Evolutionary conservation across 192 early-diverging fungal genomes (phyloP).

Genomic region (Rhizophagus prolifer): DNA sequence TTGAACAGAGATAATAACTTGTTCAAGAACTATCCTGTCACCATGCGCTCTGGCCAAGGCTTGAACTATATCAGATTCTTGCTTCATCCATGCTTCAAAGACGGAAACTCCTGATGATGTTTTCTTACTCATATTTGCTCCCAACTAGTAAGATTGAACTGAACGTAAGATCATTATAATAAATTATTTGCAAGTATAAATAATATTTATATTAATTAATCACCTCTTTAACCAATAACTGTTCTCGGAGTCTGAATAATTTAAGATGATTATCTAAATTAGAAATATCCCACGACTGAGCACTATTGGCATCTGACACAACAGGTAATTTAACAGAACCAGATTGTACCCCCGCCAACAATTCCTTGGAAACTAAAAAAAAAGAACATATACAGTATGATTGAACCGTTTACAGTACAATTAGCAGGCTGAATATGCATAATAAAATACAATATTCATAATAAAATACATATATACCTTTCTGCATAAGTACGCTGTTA

Average conservation of each 20-base stretch:
- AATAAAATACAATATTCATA: not conserved
- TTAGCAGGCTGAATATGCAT: not conserved
- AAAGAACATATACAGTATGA: not conserved
- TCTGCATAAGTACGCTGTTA: slow-evolving; percentile 75
- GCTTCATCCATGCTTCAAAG: slow-evolving; percentile 78
- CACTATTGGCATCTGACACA: slow-evolving; percentile 40
- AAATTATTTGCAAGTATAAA: not conserved
- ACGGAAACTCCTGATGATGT: slow-evolving; percentile 47
- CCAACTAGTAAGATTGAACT: slow-evolving; percentile 36
- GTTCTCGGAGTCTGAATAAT: slow-evolving; percentile 48
- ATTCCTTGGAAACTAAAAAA: slow-evolving; percentile 63
- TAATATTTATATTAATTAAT: not conserved
- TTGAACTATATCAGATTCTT: slow-evolving; percentile 72
- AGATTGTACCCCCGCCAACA: slow-evolving; percentile 55
- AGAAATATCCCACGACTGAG: slow-evolving; percentile 50
- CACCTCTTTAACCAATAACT: slow-evolving; percentile 48
- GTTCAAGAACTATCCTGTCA: slow-evolving; percentile 62
- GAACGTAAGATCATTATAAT: not conserved
- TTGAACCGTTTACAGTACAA: not conserved
- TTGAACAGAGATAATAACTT: slow-evolving; percentile 45
- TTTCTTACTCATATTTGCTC: slow-evolving; percentile 51
- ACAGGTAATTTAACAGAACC: slow-evolving; percentile 42
- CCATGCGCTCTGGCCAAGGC: slow-evolving; percentile 64
- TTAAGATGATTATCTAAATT: slow-evolving; percentile 46
- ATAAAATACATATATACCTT: slow-evolving; percentile 33